A percentile compares a stretch with the other conserved stretches of the same genome.
These are phyloP conservation scores for Trametes cingulata DNA, from an alignment of 768 basidiomycete species.

Conservation along the genomic window DNA sequence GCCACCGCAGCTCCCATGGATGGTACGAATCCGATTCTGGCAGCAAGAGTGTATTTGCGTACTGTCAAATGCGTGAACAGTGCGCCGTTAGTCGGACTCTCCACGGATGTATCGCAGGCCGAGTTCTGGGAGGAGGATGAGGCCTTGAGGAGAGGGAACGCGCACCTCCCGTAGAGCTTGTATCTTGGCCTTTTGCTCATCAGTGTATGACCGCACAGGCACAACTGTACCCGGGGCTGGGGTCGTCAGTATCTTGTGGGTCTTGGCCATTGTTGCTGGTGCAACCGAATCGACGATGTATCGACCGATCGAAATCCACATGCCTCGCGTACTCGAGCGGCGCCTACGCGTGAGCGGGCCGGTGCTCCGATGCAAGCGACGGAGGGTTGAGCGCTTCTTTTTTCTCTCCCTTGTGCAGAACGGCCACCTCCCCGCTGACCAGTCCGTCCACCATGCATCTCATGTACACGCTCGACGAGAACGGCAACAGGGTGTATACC, in stretches of 20 bases:
- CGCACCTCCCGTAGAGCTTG: conserved; percentile 62
- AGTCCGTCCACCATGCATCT: conserved; percentile 74
- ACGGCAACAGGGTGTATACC: conserved; percentile 85
- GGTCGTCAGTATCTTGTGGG: conserved; percentile 49
- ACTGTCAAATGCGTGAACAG: conserved; percentile 42
- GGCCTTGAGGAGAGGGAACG: not conserved
- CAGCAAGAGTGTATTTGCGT: conserved; percentile 62
- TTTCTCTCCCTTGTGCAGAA: conserved; percentile 10
- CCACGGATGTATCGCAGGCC: not conserved
- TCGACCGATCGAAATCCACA: not conserved
- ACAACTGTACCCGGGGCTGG: conserved; percentile 57
- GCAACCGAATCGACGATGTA: not conserved
- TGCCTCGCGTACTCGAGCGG: not conserved
- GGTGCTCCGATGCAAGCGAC: too few relatives aligned
- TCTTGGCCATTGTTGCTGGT: conserved; percentile 38
- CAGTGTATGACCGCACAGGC: conserved; percentile 61
- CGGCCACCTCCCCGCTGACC: conserved; percentile 2
- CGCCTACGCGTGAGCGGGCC: too few relatives aligned
- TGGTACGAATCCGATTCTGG: conserved; percentile 70
- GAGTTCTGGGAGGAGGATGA: not conserved
- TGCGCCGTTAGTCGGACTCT: conserved; percentile 5
- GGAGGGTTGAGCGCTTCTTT: not conserved
- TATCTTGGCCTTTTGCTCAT: conserved; percentile 61
- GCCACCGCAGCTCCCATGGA: conserved; percentile 78
- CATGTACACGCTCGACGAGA: conserved; percentile 86